These are phyloP conservation scores for Candida lessepsii DNA, from an alignment of 805 yeast species.

Conservation along the genomic window DNA sequence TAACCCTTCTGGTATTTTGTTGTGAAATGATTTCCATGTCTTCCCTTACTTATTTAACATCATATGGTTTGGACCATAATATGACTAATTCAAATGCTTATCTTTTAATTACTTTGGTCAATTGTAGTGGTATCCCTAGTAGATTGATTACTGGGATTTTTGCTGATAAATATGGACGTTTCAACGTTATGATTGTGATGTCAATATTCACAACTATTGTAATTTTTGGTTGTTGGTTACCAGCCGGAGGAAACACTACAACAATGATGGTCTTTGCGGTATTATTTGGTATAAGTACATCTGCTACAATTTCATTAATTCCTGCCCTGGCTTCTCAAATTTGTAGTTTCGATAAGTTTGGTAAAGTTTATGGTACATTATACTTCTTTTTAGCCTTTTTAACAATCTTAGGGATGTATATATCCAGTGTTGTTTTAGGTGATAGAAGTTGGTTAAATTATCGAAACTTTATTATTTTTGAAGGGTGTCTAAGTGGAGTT, in stretches of 20 bases:
- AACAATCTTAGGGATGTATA: slow-evolving; percentile 28
- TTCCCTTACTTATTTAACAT: slow-evolving; percentile 26
- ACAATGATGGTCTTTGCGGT: slow-evolving; percentile 45
- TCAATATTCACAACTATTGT: slow-evolving; percentile 22
- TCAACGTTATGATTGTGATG: slow-evolving; percentile 25
- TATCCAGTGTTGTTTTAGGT: slow-evolving; percentile 27
- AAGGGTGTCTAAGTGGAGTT: slow-evolving; percentile 38
- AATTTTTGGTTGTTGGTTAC: slow-evolving; percentile 26
- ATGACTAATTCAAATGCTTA: slow-evolving; percentile 20
- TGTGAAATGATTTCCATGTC: slow-evolving; percentile 53
- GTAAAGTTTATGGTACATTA: slow-evolving; percentile 54
- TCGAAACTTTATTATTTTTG: slow-evolving; percentile 44
- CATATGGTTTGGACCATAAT: slow-evolving; percentile 27
- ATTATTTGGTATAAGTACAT: slow-evolving; percentile 54
- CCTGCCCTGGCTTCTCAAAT: slow-evolving; percentile 63
- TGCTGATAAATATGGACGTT: slow-evolving; percentile 29
- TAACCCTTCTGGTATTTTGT: slow-evolving; percentile 25
- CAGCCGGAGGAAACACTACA: slow-evolving; percentile 34
- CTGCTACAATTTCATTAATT: slow-evolving; percentile 54
- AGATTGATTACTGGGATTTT: slow-evolving; percentile 25
- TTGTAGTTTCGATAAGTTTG: slow-evolving; percentile 53
- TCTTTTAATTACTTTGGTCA: slow-evolving; percentile 26
- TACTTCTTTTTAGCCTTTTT: slow-evolving; percentile 38
- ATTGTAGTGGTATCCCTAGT: slow-evolving; percentile 28
- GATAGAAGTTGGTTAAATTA: slow-evolving; percentile 29